These are phyloP conservation scores for Yarrowia bubula DNA, from an alignment of 805 yeast species.

Conservation along the genomic window DNA sequence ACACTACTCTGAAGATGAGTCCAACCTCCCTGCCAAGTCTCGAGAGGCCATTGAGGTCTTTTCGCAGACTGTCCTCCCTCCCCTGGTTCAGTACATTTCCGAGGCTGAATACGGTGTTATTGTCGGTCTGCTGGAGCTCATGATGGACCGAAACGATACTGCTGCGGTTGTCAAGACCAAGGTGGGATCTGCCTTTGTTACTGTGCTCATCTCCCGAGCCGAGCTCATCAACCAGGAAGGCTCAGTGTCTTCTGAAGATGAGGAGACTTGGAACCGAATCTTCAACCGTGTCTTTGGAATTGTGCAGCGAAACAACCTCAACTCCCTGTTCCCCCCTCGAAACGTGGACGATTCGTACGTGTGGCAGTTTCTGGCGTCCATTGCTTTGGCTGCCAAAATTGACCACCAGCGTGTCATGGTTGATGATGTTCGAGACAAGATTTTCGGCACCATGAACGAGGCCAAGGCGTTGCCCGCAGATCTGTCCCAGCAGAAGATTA, in stretches of 20 bases:
- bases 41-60: slow-evolving; percentile 68
- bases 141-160: slow-evolving; percentile 69
- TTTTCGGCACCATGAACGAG: slow-evolving; percentile 78
- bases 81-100: slow-evolving; percentile 76
- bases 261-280: slow-evolving; percentile 70
- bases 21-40: slow-evolving; percentile 50
- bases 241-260: slow-evolving; percentile 47
- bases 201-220: slow-evolving; percentile 87
- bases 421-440: slow-evolving; percentile 90
- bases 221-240: slow-evolving; percentile 86
- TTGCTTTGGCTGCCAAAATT: slow-evolving; percentile 86
- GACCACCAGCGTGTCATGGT: slow-evolving; percentile 87
- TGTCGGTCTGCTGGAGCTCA: slow-evolving; percentile 66
- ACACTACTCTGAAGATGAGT: slow-evolving; percentile 51
- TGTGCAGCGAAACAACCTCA: slow-evolving; percentile 66
- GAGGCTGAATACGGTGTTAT: slow-evolving; percentile 79
- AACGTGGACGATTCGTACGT: slow-evolving; percentile 71
- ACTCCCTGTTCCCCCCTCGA: slow-evolving; percentile 75
- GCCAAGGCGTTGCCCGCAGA: slow-evolving; percentile 58
- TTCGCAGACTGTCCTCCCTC: slow-evolving; percentile 77
- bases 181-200: slow-evolving; percentile 80
- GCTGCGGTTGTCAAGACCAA: slow-evolving; percentile 55
- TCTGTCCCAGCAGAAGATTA: slow-evolving; percentile 57
- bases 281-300: slow-evolving; percentile 80
- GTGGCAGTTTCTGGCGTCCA: slow-evolving; percentile 95